Percentiles rank a stretch among this genome's conserved stretches.
These are phyloP conservation scores for Mayamaea pseudoterrestris DNA, from an alignment of 108 stramenopile genomes.

Conservation along the genomic window DNA sequence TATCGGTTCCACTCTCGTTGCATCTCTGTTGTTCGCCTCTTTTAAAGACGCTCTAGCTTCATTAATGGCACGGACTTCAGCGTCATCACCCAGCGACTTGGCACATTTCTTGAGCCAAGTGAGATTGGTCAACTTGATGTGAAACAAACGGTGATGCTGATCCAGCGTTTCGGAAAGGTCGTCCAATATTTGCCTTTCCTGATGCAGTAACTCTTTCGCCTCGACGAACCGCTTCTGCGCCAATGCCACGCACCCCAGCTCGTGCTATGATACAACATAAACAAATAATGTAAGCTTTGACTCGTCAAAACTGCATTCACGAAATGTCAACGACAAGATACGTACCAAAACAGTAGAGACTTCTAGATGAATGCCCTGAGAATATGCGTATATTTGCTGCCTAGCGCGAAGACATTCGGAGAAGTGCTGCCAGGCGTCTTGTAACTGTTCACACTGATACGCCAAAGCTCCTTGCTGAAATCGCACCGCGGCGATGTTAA, in stretches of 20 bases:
- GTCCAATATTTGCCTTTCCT: constrained; percentile 29
- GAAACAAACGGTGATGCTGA: constrained; percentile 30
- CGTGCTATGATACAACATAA: no score
- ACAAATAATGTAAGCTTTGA: no score
- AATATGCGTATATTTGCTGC: constrained; percentile 47
- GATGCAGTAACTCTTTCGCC: constrained; percentile 25
- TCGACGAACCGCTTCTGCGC: constrained; percentile 20
- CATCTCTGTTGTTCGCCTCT: no score
- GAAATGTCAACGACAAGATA: no score
- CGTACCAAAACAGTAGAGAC: constrained; percentile 46
- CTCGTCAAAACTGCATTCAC: no score
- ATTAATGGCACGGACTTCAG: constrained; percentile 8
- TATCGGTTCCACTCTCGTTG: no score
- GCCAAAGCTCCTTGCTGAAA: constrained; percentile 61
- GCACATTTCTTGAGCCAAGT: constrained; percentile 58
- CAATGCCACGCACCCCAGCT: constrained; percentile 42
- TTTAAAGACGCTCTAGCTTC: no score
- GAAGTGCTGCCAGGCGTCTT: constrained; percentile 34
- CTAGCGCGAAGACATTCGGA: constrained; percentile 37
- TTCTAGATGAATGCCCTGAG: constrained; percentile 40
- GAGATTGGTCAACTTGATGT: constrained; percentile 43
- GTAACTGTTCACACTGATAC: constrained; percentile 36
- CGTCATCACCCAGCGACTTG: constrained; percentile 35
- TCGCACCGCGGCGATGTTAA: constrained; percentile 55
- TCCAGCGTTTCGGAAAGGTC: constrained; percentile 34